Base-by-base conservation (phyloP, 441 rosid genomes). In the Syzygium malaccense region DNA sequence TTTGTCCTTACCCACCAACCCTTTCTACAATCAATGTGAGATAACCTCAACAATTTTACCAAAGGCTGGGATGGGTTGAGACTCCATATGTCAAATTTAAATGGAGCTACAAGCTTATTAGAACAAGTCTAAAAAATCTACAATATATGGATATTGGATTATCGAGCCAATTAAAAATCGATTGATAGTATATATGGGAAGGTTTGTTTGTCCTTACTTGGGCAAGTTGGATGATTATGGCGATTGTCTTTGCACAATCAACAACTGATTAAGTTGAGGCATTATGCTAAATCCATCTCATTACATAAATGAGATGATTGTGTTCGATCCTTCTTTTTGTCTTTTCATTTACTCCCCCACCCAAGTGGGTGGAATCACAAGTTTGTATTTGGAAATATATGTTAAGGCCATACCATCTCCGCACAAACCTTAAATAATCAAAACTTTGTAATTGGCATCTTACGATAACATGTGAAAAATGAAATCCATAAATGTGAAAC, bases 311-410 rank as follows among this genome's bases (percentile, higher is more conserved):
- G 2, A n/a, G 37, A 15, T 64, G 37, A 14, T 0, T 15, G 3
- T 30, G 8, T 15, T 64, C 5, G 1, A n/a, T 7, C 1, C 7
- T n/a, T n/a, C 1, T 62, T 14, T 17, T 17, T 17, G 1, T 6
- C 25, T 32, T 33, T 14, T 14, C 25, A 30, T 3, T 1, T 7
- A 64, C 37, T 14, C 20, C 20, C 19, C 37, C 20, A 30, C 37
- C 5, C 45, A 8, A 41, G 45, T 41, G 45, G 45, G 8, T 41
- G 45, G 45, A 41, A 41, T 41, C 45, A 7, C 45, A 7, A 41
- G 45, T 41, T 41, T 8, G 45, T 41, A 41, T 41, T 41, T 41
- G 45, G 8, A 7, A 41, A 41, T 7, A 41, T 41, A 41, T 7
- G 45, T 41, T 7, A 41, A 41, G 45, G 45, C 1, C 8, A 41